Evolutionary conservation across 768 basidiomycete species (phyloP).

Genomic region (Podaxis mareebaensis): DNA sequence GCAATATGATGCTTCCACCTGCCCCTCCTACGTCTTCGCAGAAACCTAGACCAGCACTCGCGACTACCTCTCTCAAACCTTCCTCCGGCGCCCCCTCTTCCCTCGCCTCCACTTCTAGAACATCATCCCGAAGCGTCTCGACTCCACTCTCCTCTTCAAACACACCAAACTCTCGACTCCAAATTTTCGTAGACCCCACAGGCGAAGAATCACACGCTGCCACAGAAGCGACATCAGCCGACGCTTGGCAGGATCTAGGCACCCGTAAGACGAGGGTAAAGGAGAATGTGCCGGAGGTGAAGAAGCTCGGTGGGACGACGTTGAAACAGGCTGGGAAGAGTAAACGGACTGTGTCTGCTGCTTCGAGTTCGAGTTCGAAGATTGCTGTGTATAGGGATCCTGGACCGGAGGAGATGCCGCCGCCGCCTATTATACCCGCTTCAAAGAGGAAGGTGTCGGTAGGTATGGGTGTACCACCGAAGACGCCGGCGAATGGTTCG

Average conservation of each 20-base stretch:
- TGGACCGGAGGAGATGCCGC: slow-evolving; percentile 46
- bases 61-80: slow-evolving; percentile 46
- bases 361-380: slow-evolving; percentile 40
- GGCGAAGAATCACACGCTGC: slow-evolving; percentile 44
- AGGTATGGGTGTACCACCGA: slow-evolving; percentile 5
- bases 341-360: slow-evolving; percentile 48
- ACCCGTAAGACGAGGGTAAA: slow-evolving; percentile 78
- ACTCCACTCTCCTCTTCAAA: slow-evolving; percentile 43
- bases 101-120: slow-evolving; percentile 24
- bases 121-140: slow-evolving; percentile 23
- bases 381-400: slow-evolving; percentile 71
- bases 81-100: slow-evolving; percentile 13
- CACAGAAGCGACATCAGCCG: slow-evolving; percentile 38
- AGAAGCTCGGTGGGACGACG: slow-evolving; percentile 67
- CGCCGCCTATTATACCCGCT: slow-evolving; percentile 34
- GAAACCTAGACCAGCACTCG: slow-evolving; percentile 31
- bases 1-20: slow-evolving; percentile 39
- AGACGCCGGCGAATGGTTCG: slow-evolving; percentile 24
- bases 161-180: slow-evolving; percentile 42
- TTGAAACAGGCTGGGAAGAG: slow-evolving; percentile 61
- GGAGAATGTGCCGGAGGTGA: slow-evolving; percentile 72
- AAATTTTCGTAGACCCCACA: slow-evolving; percentile 72
- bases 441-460: slow-evolving; percentile 21
- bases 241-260: slow-evolving; percentile 71
- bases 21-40: slow-evolving; percentile 36